A percentile compares a stretch with the other conserved stretches of the same genome.
Evolutionary conservation across 2,329 filamentous ascomycete species (phyloP).

Genomic region (Ophiocordyceps camponoti-floridani): DNA sequence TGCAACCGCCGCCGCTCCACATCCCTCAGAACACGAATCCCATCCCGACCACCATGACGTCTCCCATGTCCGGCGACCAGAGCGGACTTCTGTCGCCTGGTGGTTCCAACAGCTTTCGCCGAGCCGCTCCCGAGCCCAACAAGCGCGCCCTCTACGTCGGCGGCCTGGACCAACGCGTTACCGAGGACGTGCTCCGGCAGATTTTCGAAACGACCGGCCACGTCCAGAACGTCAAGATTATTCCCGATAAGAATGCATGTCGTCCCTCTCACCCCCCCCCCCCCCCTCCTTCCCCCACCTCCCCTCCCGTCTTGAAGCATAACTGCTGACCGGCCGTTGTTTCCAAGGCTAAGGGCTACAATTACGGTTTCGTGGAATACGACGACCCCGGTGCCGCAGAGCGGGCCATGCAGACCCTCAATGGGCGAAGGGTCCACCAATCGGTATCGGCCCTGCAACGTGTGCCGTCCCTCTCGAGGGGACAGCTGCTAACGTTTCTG

Average conservation of each 20-base stretch:
- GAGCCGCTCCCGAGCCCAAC: constrained; percentile 92
- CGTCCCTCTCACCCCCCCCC: background rate
- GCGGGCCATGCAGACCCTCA: constrained; percentile 91
- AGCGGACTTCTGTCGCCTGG: constrained; percentile 67
- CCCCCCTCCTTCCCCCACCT: too few relatives aligned
- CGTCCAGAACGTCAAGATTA: constrained; percentile 97
- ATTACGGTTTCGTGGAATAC: constrained; percentile 98
- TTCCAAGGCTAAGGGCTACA: constrained; percentile 75
- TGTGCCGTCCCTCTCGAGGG: background rate
- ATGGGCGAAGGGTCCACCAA: constrained; percentile 88
- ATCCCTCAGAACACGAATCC: constrained; percentile 95
- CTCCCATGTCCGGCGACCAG: constrained; percentile 54
- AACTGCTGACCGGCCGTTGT: constrained; percentile 2
- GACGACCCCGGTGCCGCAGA: constrained; percentile 94
- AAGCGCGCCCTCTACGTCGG: constrained; percentile 95
- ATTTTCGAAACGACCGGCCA: constrained; percentile 98
- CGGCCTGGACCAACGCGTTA: constrained; percentile 84
- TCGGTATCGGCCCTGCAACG: constrained; percentile 36
- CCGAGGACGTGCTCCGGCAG: constrained; percentile 88
- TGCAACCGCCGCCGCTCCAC: constrained; percentile 80
- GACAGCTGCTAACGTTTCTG: constrained; percentile 4
- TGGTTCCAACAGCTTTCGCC: constrained; percentile 55
- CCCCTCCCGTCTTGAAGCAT: background rate
- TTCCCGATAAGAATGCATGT: constrained; percentile 96
- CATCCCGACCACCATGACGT: constrained; percentile 82